Evolutionary conservation across 345 rosid species (phyloP).

Genomic region (Citrus australasica): DNA sequence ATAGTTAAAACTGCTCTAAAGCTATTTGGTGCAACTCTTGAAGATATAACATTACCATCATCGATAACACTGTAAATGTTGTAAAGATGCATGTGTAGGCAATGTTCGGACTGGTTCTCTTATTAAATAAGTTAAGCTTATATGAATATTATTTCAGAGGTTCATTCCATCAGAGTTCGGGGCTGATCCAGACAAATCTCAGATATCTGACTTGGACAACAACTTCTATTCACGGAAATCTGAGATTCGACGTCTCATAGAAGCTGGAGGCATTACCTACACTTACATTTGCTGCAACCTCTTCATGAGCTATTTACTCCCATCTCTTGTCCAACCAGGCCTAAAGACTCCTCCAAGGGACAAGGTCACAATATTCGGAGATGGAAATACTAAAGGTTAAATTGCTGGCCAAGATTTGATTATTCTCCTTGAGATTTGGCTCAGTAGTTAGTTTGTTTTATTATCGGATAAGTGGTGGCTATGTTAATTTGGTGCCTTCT

Average conservation of each 20-base stretch:
- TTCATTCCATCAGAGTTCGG: constrained; percentile 90
- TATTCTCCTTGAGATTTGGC: neutral
- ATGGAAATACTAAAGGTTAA: constrained; percentile 66
- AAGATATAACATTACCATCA: neutral
- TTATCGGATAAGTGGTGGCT: neutral
- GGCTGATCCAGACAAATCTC: constrained; percentile 62
- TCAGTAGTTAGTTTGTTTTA: neutral
- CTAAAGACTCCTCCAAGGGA: constrained; percentile 60
- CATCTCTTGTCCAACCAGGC: constrained; percentile 72
- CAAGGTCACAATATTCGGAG: constrained; percentile 61
- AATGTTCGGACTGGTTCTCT: neutral
- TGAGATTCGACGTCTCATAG: constrained; percentile 64
- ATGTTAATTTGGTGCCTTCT: neutral
- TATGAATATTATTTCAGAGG: constrained; percentile 43
- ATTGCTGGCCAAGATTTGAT: constrained; percentile 3
- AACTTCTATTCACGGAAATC: constrained; percentile 55
- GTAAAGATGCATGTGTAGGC: neutral
- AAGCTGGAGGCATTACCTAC: constrained; percentile 60
- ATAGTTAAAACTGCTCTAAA: neutral
- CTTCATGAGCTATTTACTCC: constrained; percentile 59
- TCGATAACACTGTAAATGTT: neutral
- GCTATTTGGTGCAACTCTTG: neutral
- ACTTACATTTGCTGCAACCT: constrained; percentile 71
- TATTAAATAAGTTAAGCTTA: neutral
- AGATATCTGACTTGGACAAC: constrained; percentile 52